Percentiles rank a stretch among this genome's conserved stretches.
phyloP scores from a whole-genome alignment of 192 early-diverging fungal species.

The Neocallimastix lanati region DNA sequence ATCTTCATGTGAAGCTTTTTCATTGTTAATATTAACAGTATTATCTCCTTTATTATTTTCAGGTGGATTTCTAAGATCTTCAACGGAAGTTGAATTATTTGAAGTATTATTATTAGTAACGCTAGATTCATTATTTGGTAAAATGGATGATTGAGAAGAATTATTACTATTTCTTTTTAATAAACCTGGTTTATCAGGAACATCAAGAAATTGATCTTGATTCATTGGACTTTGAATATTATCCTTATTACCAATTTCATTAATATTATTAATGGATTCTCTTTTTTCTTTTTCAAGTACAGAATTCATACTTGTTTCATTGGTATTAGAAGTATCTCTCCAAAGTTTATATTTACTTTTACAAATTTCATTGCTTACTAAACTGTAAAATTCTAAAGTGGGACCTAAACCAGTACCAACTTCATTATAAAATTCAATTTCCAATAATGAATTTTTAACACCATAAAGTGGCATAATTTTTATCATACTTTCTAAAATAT shows the following conservation, averaged over 20 bases:
- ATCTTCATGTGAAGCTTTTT: not conserved
- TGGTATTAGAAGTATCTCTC: constrained; percentile 22
- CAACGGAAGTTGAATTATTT: not conserved
- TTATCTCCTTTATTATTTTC: not conserved
- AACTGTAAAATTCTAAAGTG: constrained; percentile 79
- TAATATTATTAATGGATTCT: not conserved
- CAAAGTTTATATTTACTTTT: constrained; percentile 41
- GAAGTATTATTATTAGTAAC: not conserved
- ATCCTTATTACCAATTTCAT: not conserved
- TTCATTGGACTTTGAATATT: not conserved
- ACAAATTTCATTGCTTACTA: constrained; percentile 54
- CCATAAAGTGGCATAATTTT: constrained; percentile 73
- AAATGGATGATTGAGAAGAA: constrained; percentile 26
- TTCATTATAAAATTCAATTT: constrained; percentile 86
- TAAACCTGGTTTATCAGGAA: not conserved
- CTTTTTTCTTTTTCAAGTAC: constrained; percentile 3
- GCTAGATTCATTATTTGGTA: constrained; percentile 14
- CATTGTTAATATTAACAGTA: not conserved
- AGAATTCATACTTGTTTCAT: not conserved
- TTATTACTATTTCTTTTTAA: constrained; percentile 13
- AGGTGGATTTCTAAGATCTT: not conserved
- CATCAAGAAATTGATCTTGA: too few species aligned
- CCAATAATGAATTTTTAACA: constrained; percentile 45
- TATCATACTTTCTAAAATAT: constrained; percentile 62
- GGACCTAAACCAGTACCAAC: constrained; percentile 82